A percentile compares a stretch with the other conserved stretches of the same genome.
phyloP scores from a whole-genome alignment of 2,329 filamentous ascomycete species.

The Beauveria caledonica region DNA sequence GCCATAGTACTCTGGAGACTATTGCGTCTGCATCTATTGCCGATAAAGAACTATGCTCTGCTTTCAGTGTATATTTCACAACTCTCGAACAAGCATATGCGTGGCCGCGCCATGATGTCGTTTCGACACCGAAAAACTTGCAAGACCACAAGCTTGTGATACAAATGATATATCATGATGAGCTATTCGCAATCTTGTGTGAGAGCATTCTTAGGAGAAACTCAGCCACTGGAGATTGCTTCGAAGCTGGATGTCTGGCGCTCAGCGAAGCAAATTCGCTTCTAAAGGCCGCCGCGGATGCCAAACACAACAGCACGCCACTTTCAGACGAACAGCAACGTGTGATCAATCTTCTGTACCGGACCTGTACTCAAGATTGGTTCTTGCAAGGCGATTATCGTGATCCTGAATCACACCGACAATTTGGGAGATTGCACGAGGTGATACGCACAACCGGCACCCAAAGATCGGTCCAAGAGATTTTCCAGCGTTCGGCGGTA shows the following conservation, averaged over 20 bases:
- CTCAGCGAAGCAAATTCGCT: neutral
- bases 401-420: neutral
- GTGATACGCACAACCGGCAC: neutral
- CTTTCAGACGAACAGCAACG: neutral
- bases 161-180: neutral
- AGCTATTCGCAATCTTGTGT: neutral
- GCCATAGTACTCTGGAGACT: neutral
- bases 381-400: neutral
- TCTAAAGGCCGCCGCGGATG: neutral
- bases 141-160: constrained; percentile 1
- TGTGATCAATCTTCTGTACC: neutral
- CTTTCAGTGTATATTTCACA: constrained; percentile 3
- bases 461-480: neutral
- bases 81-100: neutral
- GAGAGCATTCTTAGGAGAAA: neutral
- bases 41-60: neutral
- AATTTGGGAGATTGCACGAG: neutral
- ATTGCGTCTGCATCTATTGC: neutral
- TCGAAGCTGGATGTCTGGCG: neutral
- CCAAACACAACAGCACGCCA: neutral
- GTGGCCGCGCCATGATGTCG: neutral
- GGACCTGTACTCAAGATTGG: neutral
- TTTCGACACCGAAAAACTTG: neutral
- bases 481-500: neutral
- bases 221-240: neutral